Evolutionary conservation across 2,329 filamentous ascomycete species (phyloP), one percentile per base, ranked within the genome.

Genomic region (Botrytis byssoidea): DNA sequence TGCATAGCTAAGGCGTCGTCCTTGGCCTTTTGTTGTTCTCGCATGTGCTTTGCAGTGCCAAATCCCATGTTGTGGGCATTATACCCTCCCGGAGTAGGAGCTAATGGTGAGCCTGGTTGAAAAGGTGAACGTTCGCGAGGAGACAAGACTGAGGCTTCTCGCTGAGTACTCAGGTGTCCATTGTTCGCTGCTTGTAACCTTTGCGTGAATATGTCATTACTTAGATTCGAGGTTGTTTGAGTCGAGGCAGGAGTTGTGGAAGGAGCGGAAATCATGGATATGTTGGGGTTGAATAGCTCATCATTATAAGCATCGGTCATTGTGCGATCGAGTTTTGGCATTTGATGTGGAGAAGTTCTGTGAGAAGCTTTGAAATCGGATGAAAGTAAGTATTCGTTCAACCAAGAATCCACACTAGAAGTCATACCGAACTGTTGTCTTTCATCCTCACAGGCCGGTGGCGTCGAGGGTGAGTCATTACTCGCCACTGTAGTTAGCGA

Each of bases 231-330:
- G 25, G 72, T 51, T 22, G 72, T 59, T 25, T 37, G 59, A 44
- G 74, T 80, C 73, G 81, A 79, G 82, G 81, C 76, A 81, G 82
- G 80, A 66, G 85, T 84, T 14, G 85, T 83, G 4, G 89, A 84
- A 5, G 89, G 84, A 7, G 89, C 84, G 0, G 88, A 86, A 0
- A 88, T 88, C 79, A 90, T 86, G 48, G 85, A 86, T 74, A 90
- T 90, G 78, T 86, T 88, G 0, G 92, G 91, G 78, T 91, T 94
- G 85, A 93, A 97, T 0, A 97, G 87, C 82, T 96, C 93, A 81
- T 97, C 95, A 79, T 90, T 88, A 80, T 93, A 95, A 68, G 93
- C 88, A 80, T 97, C 94, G 29, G 94, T 95, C 84, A 96, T 93
- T 0, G 94, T 96, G 73, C 94, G 88, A 77, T 94, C 91, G 76